Base-by-base conservation (phyloP, 2,329 filamentous ascomycete genomes). In the Cladophialophora yegresii region DNA sequence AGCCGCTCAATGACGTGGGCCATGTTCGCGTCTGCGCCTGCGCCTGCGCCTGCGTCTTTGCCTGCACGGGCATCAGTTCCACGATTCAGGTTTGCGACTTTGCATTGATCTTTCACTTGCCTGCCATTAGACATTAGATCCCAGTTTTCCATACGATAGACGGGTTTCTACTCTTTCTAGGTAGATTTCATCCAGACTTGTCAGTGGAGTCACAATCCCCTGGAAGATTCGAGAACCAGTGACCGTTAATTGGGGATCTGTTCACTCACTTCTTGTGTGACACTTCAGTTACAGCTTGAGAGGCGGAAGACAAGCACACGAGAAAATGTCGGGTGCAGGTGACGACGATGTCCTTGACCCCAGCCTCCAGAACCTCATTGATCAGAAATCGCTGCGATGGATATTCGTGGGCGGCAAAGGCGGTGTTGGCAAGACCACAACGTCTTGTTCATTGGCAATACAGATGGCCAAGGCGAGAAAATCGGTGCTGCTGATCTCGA, bases 341-440 rank as follows among this genome's bases (percentile, higher is more conserved):
- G 88, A 90, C 78, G 89, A 72, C 50, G 90, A 92, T 76, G 83
- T 86, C 72, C 88, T 98, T 81, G 93, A 96, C 82, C 93, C 95
- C 54, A 92, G 91, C 58, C 90, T 99, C 74, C 91, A 97, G 81
- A 90, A 91, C 69, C 92, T 99, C 75, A 87, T 99, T 73, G 92
- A 96, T 82, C 95, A 99, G 79, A 92, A 92, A 79, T 89, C 91
- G 36, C 88, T 99, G 62, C 91, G 95, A 77, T 99, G 95, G 95
- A 96, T 99, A 80, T 99, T 99, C 74, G 95, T 99, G 66, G 95
- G 95, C 74, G 95, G 95, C 71, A 99, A 99, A 81, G 95, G 95
- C 74, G 95, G 95, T 76, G 95, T 99, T 53, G 95, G 95, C 77
- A 99, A 99, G 84, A 99, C 95, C 30, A 99, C 95, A n/a, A 99